Conservation (phyloP, 2,329 filamentous ascomycete species). For the Capronia epimyces region DNA sequence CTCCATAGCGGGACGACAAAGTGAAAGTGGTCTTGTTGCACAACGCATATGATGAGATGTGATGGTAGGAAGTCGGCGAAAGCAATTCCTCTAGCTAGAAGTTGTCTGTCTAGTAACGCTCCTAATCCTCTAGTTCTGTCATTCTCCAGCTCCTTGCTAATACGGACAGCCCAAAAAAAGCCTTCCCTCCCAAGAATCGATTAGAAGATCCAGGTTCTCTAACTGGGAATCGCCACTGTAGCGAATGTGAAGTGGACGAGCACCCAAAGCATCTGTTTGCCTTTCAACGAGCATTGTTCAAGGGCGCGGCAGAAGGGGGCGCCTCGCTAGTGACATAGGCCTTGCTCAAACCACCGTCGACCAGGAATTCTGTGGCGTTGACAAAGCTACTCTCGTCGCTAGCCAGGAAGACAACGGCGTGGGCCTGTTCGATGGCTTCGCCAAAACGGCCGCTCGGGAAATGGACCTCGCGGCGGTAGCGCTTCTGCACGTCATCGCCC, state of each 20-base stretch:
- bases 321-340: slow-evolving; percentile 68
- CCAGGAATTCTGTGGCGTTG: slow-evolving; percentile 85
- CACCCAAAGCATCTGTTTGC: background rate
- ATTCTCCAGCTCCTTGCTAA: no score
- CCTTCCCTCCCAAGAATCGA: no score
- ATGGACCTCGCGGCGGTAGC: slow-evolving; percentile 76
- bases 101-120: no score
- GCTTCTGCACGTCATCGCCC: slow-evolving; percentile 77
- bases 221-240: no score
- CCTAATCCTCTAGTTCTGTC: no score
- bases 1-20: no score
- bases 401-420: slow-evolving; percentile 80
- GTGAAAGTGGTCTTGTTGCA: no score
- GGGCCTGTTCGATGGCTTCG: slow-evolving; percentile 88
- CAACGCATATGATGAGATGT: no score
- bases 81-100: no score
- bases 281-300: slow-evolving; percentile 35
- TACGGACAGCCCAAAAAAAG: no score
- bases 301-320: slow-evolving; percentile 49
- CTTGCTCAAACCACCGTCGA: slow-evolving; percentile 93
- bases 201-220: no score
- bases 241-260: background rate
- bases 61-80: no score
- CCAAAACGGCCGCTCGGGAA: slow-evolving; percentile 85
- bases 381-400: slow-evolving; percentile 86